Conservation (phyloP, 108 stramenopile species). For the Mayamaea pseudoterrestris region DNA sequence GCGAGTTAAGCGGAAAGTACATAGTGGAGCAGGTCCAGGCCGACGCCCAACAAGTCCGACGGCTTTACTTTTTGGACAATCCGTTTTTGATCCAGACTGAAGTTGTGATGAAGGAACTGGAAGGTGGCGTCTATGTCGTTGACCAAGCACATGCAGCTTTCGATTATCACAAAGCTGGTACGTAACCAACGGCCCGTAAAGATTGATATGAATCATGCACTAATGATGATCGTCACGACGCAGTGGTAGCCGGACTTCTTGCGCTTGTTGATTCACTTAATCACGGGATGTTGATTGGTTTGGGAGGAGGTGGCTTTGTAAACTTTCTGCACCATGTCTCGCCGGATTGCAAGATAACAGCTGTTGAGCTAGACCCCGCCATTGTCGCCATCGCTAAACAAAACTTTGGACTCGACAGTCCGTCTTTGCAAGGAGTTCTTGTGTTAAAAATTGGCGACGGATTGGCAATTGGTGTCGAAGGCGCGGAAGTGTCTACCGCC, state of each 20-base stretch:
- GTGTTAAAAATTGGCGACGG: not conserved
- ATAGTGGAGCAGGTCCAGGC: constrained; percentile 9
- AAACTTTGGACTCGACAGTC: constrained; percentile 15
- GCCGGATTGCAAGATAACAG: not conserved
- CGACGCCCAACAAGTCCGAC: constrained; percentile 7
- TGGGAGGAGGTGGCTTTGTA: constrained; percentile 15
- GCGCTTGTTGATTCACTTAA: not conserved
- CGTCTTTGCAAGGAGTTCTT: not conserved
- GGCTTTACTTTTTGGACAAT: constrained; percentile 16
- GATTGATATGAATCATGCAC: too few relatives aligned
- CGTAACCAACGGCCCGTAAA: too few relatives aligned
- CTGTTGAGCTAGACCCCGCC: constrained; percentile 10
- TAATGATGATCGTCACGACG: constrained; percentile 12
- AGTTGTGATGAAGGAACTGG: constrained; percentile 1
- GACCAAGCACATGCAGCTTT: constrained; percentile 5
- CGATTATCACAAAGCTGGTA: constrained; percentile 13
- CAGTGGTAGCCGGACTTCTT: constrained; percentile 5
- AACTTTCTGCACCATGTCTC: constrained; percentile 8
- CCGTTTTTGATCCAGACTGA: constrained; percentile 18
- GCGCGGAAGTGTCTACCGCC: not conserved
- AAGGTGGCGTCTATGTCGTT: too few relatives aligned
- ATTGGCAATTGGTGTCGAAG: not conserved
- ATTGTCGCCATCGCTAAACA: constrained; percentile 5
- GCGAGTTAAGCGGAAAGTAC: constrained; percentile 5
- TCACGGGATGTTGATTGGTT: constrained; percentile 8